Evolutionary conservation across 352 stramenopile genomes (phyloP).

Genomic region (Plasmopara muralis): DNA sequence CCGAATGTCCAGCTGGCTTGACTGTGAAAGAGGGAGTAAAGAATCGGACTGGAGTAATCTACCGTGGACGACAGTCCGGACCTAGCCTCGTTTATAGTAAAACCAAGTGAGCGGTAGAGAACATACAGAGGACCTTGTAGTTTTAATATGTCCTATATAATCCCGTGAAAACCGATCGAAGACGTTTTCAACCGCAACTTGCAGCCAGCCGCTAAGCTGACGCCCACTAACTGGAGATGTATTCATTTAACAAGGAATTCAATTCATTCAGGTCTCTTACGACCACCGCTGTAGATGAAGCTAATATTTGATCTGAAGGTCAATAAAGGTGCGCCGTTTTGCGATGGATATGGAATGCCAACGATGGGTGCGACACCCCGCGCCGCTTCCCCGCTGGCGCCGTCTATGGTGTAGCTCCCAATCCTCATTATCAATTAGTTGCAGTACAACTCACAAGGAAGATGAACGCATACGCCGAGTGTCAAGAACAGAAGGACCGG

Average conservation of each 20-base stretch:
- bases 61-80: slow-evolving; percentile 10
- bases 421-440: slow-evolving; percentile 24
- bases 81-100: neutral
- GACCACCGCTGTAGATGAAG: neutral
- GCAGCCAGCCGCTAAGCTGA: neutral
- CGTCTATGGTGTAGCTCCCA: neutral
- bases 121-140: neutral
- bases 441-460: slow-evolving; percentile 11
- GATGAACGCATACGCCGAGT: slow-evolving; percentile 51
- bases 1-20: slow-evolving; percentile 19
- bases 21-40: slow-evolving; percentile 23
- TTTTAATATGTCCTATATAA: slow-evolving; percentile 13
- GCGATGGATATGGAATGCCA: neutral
- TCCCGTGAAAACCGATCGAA: slow-evolving; percentile 3
- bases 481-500: slow-evolving; percentile 67
- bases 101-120: neutral
- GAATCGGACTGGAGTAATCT: slow-evolving; percentile 6
- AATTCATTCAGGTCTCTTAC: neutral
- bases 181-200: slow-evolving; percentile 1
- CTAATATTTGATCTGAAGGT: slow-evolving; percentile 11
- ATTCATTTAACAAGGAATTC: slow-evolving; percentile 4
- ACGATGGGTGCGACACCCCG: slow-evolving; percentile 14
- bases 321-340: slow-evolving; percentile 2
- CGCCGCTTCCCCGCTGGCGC: slow-evolving; percentile 12
- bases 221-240: slow-evolving; percentile 4